Evolutionary conservation across 2,329 filamentous ascomycete species (phyloP).

Genomic region (Pseudogymnoascus sp.): DNA sequence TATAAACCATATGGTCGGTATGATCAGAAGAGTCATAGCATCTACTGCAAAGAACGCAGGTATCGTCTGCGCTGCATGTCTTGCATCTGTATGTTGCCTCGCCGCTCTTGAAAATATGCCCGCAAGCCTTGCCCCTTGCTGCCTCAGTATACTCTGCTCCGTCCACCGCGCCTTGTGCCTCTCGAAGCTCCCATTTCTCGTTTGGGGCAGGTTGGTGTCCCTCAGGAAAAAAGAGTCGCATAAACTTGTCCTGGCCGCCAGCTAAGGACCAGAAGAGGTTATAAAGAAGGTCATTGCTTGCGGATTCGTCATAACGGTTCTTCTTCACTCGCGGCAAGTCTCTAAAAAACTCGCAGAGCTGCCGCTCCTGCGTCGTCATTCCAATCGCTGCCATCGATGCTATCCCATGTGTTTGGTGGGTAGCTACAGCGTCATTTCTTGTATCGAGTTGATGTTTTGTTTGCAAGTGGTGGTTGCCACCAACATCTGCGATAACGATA

Average conservation of each 20-base stretch:
- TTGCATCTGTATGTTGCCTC: constrained; percentile 93
- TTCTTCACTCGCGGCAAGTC: constrained; percentile 65
- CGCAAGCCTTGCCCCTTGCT: constrained; percentile 86
- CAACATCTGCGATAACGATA: constrained; percentile 5
- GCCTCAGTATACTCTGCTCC: constrained; percentile 91
- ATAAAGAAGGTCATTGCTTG: constrained; percentile 63
- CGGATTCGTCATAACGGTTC: constrained; percentile 67
- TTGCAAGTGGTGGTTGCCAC: not conserved
- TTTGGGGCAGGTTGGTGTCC: constrained; percentile 52
- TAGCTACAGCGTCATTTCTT: constrained; percentile 5
- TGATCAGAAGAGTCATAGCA: constrained; percentile 97
- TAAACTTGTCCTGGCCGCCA: constrained; percentile 63
- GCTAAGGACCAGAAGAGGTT: constrained; percentile 84
- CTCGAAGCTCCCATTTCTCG: constrained; percentile 65
- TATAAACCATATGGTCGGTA: constrained; percentile 82
- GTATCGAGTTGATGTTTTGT: not conserved
- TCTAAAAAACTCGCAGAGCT: constrained; percentile 76
- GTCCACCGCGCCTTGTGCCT: constrained; percentile 85
- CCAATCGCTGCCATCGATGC: constrained; percentile 31
- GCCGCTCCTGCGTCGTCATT: constrained; percentile 64
- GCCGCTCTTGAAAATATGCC: constrained; percentile 91
- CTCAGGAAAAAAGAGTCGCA: constrained; percentile 74
- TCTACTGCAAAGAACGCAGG: constrained; percentile 85
- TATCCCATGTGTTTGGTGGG: not conserved
- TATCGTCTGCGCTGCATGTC: constrained; percentile 90